Percentiles rank a stretch among this genome's conserved stretches.
Conservation (phyloP, 495 filamentous ascomycete genomes). For the Podospora fimiseda region DNA sequence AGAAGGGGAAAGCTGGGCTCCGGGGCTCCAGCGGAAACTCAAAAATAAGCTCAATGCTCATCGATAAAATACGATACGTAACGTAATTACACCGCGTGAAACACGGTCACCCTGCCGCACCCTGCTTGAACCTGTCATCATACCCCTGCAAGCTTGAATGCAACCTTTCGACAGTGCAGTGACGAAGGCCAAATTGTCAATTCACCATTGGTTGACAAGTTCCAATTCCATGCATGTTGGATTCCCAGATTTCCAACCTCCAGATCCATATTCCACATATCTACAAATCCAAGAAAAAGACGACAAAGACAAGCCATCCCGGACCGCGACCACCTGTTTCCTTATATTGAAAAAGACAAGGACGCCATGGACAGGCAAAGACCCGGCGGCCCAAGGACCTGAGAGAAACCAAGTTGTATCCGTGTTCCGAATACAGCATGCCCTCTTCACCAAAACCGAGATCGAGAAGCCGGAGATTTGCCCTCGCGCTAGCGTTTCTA, state of each 20-base stretch:
- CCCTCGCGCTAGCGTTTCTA: slow-evolving; percentile 20
- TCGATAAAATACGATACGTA: not conserved
- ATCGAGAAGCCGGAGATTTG: not conserved
- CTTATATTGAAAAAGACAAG: too few relatives aligned
- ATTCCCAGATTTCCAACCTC: not conserved
- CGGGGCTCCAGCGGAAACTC: not conserved
- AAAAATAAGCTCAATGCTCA: not conserved
- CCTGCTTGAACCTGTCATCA: not conserved
- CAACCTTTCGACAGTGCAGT: not conserved
- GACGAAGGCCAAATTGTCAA: slow-evolving; percentile 11
- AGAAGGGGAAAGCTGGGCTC: not conserved
- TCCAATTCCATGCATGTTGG: not conserved
- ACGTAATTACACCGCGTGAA: not conserved
- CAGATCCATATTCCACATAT: not conserved
- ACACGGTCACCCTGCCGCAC: too few relatives aligned
- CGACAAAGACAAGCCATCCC: not conserved
- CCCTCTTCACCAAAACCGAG: slow-evolving; percentile 7
- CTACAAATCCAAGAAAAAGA: too few relatives aligned
- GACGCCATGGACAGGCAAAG: slow-evolving; percentile 22
- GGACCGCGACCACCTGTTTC: not conserved
- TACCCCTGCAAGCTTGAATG: slow-evolving; percentile 1
- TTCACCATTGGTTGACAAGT: not conserved
- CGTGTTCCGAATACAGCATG: slow-evolving; percentile 11
- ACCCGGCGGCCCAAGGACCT: slow-evolving; percentile 7
- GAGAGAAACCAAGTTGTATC: slow-evolving; percentile 13